Evolutionary conservation across 306 rosid genomes (phyloP).

Genomic region (Astragalus glycyphyllos): DNA sequence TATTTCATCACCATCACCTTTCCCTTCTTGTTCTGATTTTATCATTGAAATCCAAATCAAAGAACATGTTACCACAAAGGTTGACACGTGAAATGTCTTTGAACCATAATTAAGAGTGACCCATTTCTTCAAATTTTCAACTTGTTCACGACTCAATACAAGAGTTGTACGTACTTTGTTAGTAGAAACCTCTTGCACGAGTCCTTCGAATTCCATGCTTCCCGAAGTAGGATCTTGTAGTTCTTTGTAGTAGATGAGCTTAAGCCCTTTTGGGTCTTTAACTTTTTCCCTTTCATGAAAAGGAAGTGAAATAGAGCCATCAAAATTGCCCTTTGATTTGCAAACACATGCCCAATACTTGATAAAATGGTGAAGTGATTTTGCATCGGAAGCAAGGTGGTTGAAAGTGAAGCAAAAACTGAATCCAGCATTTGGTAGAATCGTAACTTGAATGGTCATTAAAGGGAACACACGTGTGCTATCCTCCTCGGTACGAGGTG

Average conservation of each 20-base stretch:
- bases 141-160: conserved; percentile 6
- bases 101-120: not conserved
- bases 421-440: conserved; percentile 40
- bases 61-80: conserved; percentile 46
- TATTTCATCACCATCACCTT: conserved; percentile 23
- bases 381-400: conserved; percentile 39
- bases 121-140: conserved; percentile 38
- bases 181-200: not conserved
- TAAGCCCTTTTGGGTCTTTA: conserved; percentile 42
- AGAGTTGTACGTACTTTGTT: conserved; percentile 36
- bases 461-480: conserved; percentile 28
- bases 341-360: conserved; percentile 50
- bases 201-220: not conserved
- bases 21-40: conserved; percentile 21
- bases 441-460: conserved; percentile 41
- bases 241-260: not conserved
- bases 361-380: conserved; percentile 45
- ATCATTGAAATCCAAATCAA: conserved; percentile 47
- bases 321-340: conserved; percentile 11
- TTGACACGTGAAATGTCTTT: conserved; percentile 28
- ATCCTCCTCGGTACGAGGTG: not conserved
- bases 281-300: conserved; percentile 29
- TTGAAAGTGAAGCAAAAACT: conserved; percentile 19
- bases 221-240: not conserved
- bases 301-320: conserved; percentile 29